A percentile compares a stretch with the other conserved stretches of the same genome.
These are phyloP conservation scores for Cryptococcus sp. DNA, from an alignment of 1,284 basidiomycete genomes.

Conservation along the genomic window DNA sequence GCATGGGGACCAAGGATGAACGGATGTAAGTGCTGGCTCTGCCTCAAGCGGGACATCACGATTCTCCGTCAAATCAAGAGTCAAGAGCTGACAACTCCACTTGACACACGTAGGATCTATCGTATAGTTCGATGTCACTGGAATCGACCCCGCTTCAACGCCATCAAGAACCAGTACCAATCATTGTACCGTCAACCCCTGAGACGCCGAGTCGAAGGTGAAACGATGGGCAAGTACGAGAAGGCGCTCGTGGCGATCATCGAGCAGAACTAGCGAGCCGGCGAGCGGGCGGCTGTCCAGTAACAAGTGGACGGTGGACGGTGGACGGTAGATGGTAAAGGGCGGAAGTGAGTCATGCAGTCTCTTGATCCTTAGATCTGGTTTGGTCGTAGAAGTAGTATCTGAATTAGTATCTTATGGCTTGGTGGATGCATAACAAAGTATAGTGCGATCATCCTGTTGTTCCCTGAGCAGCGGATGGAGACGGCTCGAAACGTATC, in stretches of 20 bases:
- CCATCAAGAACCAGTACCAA: slow-evolving; percentile 51
- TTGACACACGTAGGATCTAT: slow-evolving; percentile 36
- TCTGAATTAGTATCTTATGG: background rate
- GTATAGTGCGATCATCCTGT: background rate
- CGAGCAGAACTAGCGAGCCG: slow-evolving; percentile 28
- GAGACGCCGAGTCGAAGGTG: slow-evolving; percentile 45
- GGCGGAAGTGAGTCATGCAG: background rate
- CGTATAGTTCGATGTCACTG: slow-evolving; percentile 51
- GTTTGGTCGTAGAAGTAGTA: too few species aligned
- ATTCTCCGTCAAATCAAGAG: background rate
- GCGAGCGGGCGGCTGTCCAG: too few species aligned
- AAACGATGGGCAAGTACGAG: slow-evolving; percentile 54
- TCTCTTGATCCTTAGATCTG: too few species aligned
- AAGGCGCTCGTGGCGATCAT: slow-evolving; percentile 40
- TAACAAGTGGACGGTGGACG: too few species aligned
- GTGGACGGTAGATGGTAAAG: background rate
- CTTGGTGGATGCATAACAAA: too few species aligned
- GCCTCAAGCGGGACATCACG: background rate
- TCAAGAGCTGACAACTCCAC: background rate
- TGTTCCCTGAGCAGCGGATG: background rate
- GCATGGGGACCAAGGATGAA: slow-evolving; percentile 55
- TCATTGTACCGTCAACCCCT: slow-evolving; percentile 41
- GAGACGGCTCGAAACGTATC: background rate
- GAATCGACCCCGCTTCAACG: slow-evolving; percentile 49
- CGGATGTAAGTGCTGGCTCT: slow-evolving; percentile 38